phyloP scores from a whole-genome alignment of 805 yeast genomes.

The Candida sanyiensis region DNA sequence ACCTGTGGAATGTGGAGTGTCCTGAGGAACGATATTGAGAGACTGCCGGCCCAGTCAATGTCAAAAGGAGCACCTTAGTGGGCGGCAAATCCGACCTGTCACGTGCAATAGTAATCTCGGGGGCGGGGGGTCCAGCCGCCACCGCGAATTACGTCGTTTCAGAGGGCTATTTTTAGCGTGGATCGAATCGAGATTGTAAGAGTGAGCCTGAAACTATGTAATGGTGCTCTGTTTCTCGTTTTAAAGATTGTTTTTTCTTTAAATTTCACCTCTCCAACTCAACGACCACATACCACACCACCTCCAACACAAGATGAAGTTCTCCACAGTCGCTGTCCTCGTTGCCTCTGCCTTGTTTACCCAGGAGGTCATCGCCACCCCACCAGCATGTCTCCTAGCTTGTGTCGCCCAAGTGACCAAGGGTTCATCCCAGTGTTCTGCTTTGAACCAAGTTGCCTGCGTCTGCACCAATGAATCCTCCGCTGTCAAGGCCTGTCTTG shows the following conservation, averaged over 20 bases:
- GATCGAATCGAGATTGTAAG: not conserved
- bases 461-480: slow-evolving; percentile 54
- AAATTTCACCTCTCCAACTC: not conserved
- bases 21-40: no score
- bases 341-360: slow-evolving; percentile 19
- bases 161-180: not conserved
- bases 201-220: not conserved
- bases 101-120: no score
- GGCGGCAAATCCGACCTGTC: not conserved
- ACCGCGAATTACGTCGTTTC: not conserved
- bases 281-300: no score
- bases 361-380: slow-evolving; percentile 44
- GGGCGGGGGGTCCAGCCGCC: no score
- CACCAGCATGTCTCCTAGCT: slow-evolving; percentile 90
- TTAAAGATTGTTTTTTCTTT: not conserved
- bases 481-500: slow-evolving; percentile 57
- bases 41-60: no score
- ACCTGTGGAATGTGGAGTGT: no score
- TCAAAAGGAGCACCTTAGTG: no score
- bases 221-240: not conserved
- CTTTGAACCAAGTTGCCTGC: slow-evolving; percentile 62
- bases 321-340: slow-evolving; percentile 12
- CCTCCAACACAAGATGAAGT: slow-evolving; percentile 9
- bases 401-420: slow-evolving; percentile 72
- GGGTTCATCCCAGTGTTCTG: slow-evolving; percentile 45